These are phyloP conservation scores for Diplogelasinospora grovesii DNA, from an alignment of 495 filamentous ascomycete species.

Conservation along the genomic window DNA sequence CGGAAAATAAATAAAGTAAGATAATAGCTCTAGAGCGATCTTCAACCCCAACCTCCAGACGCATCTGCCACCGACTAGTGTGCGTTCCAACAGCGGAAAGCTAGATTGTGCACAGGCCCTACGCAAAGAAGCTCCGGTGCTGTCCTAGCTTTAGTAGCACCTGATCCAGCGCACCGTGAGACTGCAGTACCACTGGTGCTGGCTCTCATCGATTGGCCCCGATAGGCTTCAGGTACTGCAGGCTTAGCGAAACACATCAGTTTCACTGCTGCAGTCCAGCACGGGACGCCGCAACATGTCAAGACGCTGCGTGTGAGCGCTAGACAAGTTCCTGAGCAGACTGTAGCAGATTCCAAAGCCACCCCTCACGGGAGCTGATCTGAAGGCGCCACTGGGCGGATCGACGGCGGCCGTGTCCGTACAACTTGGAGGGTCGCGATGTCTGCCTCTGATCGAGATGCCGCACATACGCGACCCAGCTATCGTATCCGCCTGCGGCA, in stretches of 20 bases:
- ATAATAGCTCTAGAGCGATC: no score
- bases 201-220: neutral
- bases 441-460: slow-evolving; percentile 13
- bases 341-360: slow-evolving; percentile 9
- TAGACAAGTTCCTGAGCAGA: neutral
- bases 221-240: slow-evolving; percentile 6
- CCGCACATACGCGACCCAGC: slow-evolving; percentile 11
- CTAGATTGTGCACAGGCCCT: neutral
- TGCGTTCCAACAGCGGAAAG: neutral
- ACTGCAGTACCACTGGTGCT: neutral
- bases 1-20: no score
- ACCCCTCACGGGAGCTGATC: neutral
- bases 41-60: slow-evolving; percentile 4
- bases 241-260: slow-evolving; percentile 2
- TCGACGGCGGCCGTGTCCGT: slow-evolving; percentile 18
- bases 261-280: slow-evolving; percentile 6
- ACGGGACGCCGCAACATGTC: slow-evolving; percentile 10
- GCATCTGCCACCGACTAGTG: slow-evolving; percentile 2
- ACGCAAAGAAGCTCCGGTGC: no score
- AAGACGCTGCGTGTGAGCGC: slow-evolving; percentile 9
- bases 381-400: slow-evolving; percentile 8
- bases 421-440: slow-evolving; percentile 4
- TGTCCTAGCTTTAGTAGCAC: no score
- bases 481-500: no score
- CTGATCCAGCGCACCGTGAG: no score